These are phyloP conservation scores for Cnidoscolus chayamansa DNA, from an alignment of 441 rosid species.

Conservation along the genomic window DNA sequence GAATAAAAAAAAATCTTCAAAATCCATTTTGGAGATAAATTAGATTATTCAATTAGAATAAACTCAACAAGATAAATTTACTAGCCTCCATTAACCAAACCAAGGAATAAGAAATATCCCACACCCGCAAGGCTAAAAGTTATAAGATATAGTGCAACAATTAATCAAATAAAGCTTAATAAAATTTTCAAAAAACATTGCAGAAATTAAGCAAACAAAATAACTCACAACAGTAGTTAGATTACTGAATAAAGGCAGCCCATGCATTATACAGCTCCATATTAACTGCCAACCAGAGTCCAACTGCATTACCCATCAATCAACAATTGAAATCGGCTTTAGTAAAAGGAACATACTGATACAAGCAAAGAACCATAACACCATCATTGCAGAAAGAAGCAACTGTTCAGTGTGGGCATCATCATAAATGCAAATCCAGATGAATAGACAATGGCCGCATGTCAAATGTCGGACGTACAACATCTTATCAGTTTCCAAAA, in stretches of 20 bases:
- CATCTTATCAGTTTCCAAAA: neutral
- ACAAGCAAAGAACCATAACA: conserved; percentile 13
- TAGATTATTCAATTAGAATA: neutral
- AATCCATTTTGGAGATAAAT: neutral
- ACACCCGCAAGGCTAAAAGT: neutral
- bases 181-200: neutral
- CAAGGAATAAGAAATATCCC: conserved; percentile 4
- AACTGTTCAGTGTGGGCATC: neutral
- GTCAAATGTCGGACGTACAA: neutral
- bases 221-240: conserved; percentile 64
- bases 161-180: no score
- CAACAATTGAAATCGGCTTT: conserved; percentile 22
- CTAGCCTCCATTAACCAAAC: neutral
- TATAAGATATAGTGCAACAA: neutral
- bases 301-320: conserved; percentile 48
- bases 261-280: conserved; percentile 78
- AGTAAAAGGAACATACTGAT: conserved; percentile 23
- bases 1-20: neutral
- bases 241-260: conserved; percentile 79
- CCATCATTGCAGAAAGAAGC: conserved; percentile 7
- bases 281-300: conserved; percentile 69
- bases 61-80: neutral
- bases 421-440: conserved; percentile 9
- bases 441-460: neutral
- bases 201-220: conserved; percentile 12